Base-by-base conservation (phyloP, 2,329 filamentous ascomycete species). In the Tolypocladium ovalisporum region DNA sequence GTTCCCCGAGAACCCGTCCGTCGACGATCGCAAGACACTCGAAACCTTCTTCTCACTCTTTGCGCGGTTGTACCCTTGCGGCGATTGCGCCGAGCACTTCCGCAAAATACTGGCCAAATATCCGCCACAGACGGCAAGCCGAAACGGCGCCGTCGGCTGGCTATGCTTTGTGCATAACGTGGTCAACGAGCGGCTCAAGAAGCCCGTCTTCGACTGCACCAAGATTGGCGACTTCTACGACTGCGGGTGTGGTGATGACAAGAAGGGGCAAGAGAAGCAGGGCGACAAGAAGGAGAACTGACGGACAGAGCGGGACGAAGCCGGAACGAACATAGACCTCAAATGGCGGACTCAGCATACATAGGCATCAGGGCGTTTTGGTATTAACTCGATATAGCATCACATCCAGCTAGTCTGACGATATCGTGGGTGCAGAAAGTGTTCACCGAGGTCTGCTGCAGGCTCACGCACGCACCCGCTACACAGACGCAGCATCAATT, bases 191-290 rank as follows among this genome's bases (percentile, higher is more conserved):
- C 74, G 83, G 57, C 71, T 88, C 36, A 72, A 80, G 64, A 87
- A 88, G 71, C 73, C 76, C 4, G 59, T 77, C 15, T 88, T 87
- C 63, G 83, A 88, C 69, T 88, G 85, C 64, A 81, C 76, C 58
- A 81, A 84, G 35, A 85, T 88, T 65, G 84, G 84, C 19, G 85
- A 88, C 64, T 85, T 86, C 67, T 88, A 88, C 70, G 85, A 88
- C 67, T 88, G 85, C 65, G 85, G 85, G 0, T 88, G 85, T 65
- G 85, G 83, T 17, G 85, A 87, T n/a, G 77, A 78, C 22, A 76
- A 77, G 64, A 74, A 78, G 61, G 65, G 66, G 39, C 64, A 65
- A 54, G 37, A 68, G 62, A 66, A 73, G 55, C 54, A 65, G 54
- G 65, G 67, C 49, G 64, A 54, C 10, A 19, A 29, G 36, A 58